phyloP scores from a whole-genome alignment of 306 rosid genomes.

The Cicer judaicum region DNA sequence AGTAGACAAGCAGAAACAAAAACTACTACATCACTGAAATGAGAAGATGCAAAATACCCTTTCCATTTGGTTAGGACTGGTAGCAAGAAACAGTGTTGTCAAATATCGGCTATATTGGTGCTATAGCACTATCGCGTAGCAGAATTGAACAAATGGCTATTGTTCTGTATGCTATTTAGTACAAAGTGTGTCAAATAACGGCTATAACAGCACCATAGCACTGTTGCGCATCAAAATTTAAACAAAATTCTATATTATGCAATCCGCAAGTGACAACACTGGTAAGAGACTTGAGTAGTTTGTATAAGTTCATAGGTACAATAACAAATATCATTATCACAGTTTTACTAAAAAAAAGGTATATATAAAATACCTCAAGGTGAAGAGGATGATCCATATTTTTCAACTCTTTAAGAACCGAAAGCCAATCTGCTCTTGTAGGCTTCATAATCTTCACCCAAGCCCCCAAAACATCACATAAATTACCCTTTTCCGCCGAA shows the following conservation, averaged over 20 bases:
- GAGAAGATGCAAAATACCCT: not conserved
- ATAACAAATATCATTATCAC: not conserved
- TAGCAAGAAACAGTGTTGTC: not conserved
- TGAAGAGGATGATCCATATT: slow-evolving; percentile 66
- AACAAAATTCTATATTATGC: no score
- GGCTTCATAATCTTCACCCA: slow-evolving; percentile 91
- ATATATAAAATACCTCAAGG: slow-evolving; percentile 60
- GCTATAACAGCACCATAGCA: no score
- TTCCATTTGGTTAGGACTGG: not conserved
- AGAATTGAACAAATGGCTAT: no score
- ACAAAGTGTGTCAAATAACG: no score
- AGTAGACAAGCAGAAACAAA: not conserved
- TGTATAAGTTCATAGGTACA: not conserved
- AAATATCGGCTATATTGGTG: no score
- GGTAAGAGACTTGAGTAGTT: not conserved
- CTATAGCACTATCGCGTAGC: no score
- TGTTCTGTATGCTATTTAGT: no score
- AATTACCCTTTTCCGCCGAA: slow-evolving; percentile 53
- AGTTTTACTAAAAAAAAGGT: not conserved
- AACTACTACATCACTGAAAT: not conserved
- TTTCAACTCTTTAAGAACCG: slow-evolving; percentile 72
- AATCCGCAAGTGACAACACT: not conserved
- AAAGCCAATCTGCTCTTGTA: slow-evolving; percentile 84
- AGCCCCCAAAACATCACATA: slow-evolving; percentile 62
- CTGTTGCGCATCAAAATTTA: no score